Base-by-base conservation (phyloP, 2,329 filamentous ascomycete species). In the Arthrinium puccinioides region DNA sequence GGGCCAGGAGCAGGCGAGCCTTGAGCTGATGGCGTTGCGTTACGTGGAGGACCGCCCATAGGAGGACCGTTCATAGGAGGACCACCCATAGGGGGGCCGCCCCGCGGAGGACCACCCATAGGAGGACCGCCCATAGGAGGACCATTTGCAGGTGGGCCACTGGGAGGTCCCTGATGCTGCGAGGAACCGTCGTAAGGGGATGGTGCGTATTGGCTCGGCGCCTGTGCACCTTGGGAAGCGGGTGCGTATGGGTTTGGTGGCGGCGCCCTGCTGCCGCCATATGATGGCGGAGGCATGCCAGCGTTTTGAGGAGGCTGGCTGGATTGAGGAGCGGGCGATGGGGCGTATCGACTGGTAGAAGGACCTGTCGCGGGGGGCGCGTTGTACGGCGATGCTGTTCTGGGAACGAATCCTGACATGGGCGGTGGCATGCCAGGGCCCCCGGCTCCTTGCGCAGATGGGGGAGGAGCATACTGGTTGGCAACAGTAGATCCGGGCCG, bases 311-410 rank as follows among this genome's bases (percentile, higher is more conserved):
- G 65, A 16, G 63, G 62, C 31, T 70, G 75, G 36, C 60, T 65
- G 37, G 65, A 55, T 44, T 64, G 57, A 16, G 73, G 56, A 13
- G 74, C 64, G 30, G 82, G 78, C 36, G 75, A 69, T 10, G 84
- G 84, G 11, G 85, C 81, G 57, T 94, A 94, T 52, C 87, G 72
- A 64, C 79, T 87, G 9, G 79, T 74, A 6, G 82, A 76, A n/a
- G 85, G 80, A 5, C 77, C 68, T 14, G 70, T 73, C 21, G 80
- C 67, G 6, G 86, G 85, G 37, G 89, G 84, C 25, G 84, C 77
- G 52, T 89, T 87, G 61, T 95, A 96, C 6, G 89, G 89, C 19
- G 89, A 95, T 5, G 83, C 74, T 20, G 83, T 87, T 45, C 87
- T 80, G 16, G 80, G 74, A 36, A 87, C 73, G 15, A 55, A 49